These are phyloP conservation scores for Boletus reticulatus DNA, from an alignment of 768 basidiomycete genomes.

Conservation along the genomic window DNA sequence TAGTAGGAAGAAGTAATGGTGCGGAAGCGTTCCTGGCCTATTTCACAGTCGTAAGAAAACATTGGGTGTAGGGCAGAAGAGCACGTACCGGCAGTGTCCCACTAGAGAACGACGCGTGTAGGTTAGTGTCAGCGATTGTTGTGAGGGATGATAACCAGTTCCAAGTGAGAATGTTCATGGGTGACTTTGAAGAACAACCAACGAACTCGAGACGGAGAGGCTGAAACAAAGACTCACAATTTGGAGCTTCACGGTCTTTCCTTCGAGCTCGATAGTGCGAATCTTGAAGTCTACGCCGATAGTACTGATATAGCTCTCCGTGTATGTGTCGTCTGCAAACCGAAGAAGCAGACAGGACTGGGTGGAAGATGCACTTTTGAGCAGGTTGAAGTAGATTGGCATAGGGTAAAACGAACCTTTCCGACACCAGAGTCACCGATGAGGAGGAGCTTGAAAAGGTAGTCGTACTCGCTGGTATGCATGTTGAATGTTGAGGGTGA, in stretches of 20 bases:
- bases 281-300: conserved; percentile 99
- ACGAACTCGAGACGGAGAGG: conserved; percentile 1
- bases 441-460: conserved; percentile 93
- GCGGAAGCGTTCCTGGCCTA: conserved; percentile 96
- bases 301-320: conserved; percentile 95
- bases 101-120: conserved; percentile 41
- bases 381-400: conserved; percentile 15
- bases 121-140: conserved; percentile 12
- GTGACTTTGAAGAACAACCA: neutral
- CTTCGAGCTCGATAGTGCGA: conserved; percentile 96
- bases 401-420: conserved; percentile 53
- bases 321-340: conserved; percentile 96
- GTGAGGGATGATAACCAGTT: neutral
- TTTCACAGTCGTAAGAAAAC: conserved; percentile 5
- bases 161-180: neutral
- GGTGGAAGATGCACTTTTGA: conserved; percentile 26
- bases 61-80: neutral
- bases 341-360: conserved; percentile 91
- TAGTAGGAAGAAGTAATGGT: conserved; percentile 99
- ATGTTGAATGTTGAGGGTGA: conserved; percentile 41
- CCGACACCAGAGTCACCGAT: conserved; percentile 96
- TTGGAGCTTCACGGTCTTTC: conserved; percentile 97
- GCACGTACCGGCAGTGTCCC: conserved; percentile 90
- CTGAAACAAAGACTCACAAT: conserved; percentile 62
- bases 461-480: conserved; percentile 95